Percentiles rank a stretch among this genome's conserved stretches.
These are phyloP conservation scores for Asclepias syriaca DNA, from an alignment of 257 asterid species.

Conservation along the genomic window DNA sequence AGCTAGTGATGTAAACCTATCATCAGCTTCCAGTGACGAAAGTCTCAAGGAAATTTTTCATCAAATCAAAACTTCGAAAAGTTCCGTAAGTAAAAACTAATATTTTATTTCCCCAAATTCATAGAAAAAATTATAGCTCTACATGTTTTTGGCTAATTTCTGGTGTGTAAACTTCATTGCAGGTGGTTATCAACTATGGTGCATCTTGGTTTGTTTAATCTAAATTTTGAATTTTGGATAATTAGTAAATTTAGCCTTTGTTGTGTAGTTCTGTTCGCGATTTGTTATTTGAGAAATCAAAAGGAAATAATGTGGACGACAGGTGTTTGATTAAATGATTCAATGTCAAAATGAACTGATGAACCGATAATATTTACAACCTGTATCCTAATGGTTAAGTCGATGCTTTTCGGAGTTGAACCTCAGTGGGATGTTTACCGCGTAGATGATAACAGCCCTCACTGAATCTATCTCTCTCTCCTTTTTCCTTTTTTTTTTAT, in stretches of 20 bases:
- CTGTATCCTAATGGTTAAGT: neutral
- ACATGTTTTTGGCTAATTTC: constrained; percentile 15
- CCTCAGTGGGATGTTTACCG: neutral
- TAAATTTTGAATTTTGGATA: neutral
- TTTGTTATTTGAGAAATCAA: neutral
- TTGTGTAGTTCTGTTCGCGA: neutral
- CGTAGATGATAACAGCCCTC: neutral
- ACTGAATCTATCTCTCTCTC: neutral
- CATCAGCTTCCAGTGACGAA: constrained; percentile 53
- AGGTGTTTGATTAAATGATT: constrained; percentile 42
- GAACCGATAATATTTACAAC: neutral
- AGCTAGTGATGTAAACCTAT: constrained; percentile 25
- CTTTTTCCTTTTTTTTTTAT: neutral
- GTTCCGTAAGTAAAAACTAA: constrained; percentile 37
- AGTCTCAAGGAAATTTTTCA: constrained; percentile 56
- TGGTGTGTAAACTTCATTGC: constrained; percentile 26
- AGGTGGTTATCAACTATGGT: constrained; percentile 86
- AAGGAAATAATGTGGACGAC: neutral
- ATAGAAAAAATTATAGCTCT: neutral
- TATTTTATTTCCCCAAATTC: neutral
- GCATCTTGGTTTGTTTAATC: constrained; percentile 64
- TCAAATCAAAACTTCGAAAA: constrained; percentile 52
- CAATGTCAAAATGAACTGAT: constrained; percentile 11
- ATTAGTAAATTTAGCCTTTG: neutral
- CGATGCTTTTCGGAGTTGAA: neutral